Base-by-base conservation (phyloP, 805 yeast species). In the Starmerella sp. region DNA sequence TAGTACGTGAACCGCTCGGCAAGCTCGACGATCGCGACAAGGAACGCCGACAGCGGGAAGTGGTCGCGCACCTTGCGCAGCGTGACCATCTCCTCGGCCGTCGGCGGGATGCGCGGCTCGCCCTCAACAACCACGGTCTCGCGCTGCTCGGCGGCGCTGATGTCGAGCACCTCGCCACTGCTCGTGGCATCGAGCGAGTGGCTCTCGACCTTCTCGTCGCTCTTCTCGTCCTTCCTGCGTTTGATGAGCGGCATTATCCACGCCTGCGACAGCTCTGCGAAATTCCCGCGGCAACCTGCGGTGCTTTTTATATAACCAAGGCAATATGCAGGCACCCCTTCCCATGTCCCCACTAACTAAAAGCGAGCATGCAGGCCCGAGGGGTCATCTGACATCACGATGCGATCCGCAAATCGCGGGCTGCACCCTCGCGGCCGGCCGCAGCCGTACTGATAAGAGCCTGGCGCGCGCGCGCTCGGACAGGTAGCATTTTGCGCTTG, bases 1-100 rank as follows among this genome's bases (percentile, higher is more conserved):
- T 86, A 86, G 73, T 82, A 86, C 11, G 91, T 77, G 67, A 86
- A 85, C 61, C 95, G 78, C 69, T 86, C 95, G 48, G 90, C 79
- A 58, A 86, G 78, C 71, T 86, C 95, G 42, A 86, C 86, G 46
- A 85, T 55, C 13, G 83, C 83, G 43, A 81, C 83, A 49, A 78
- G 71, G 80, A 80, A 81, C 60, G 81, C 79, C n/a, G 80, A 67
- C 37, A 71, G 42, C 22, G 84, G 84, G 37, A 80, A 73, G 10
- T 56, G 61, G 60, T 77, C 83, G 4, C 79, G 64, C 22, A 80
- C 78, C 59, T 76, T 80, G 58, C 78, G 73, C 54, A 80, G 73
- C 13, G 77, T 76, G 46, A 66, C 70, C 62, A 77, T 62, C 61
- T 80, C 84, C 56, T 77, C 78, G 1, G 70, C 77, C 31, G 85